phyloP scores from a whole-genome alignment of 176 grass and related monocot genomes.

The Triticum turgidum region DNA sequence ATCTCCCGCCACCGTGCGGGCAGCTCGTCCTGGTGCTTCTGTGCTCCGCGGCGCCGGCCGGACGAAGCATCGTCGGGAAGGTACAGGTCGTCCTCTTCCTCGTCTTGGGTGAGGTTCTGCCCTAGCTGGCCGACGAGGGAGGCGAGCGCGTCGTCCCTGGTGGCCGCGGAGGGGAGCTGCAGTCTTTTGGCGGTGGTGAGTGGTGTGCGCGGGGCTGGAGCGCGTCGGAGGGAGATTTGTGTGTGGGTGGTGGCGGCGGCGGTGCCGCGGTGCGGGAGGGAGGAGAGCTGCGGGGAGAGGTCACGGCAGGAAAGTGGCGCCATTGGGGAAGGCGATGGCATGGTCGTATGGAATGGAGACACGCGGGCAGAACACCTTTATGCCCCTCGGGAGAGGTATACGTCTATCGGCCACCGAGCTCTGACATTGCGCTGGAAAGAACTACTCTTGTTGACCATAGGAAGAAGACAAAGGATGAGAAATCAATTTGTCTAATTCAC shows the following conservation, averaged over 20 bases:
- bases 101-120: background rate
- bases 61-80: background rate
- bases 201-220: background rate
- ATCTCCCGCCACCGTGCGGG: conserved; percentile 67
- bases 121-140: conserved; percentile 56
- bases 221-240: conserved; percentile 28
- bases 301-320: conserved; percentile 21
- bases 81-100: conserved; percentile 18
- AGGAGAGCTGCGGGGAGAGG: conserved; percentile 24
- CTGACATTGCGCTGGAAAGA: no score
- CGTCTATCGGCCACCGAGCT: no score
- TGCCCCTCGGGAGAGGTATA: background rate
- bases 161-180: conserved; percentile 33
- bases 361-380: background rate
- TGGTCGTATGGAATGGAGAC: background rate
- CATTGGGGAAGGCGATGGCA: conserved; percentile 12
- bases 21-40: conserved; percentile 19
- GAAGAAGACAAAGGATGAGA: no score
- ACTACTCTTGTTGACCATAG: no score
- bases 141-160: conserved; percentile 34
- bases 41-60: background rate
- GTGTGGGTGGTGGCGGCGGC: background rate
- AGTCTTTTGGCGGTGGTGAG: background rate
- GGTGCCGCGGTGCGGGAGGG: background rate
- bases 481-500: no score